phyloP scores from a whole-genome alignment of 2,329 filamentous ascomycete species.

The Herpomyces periplanetae region DNA sequence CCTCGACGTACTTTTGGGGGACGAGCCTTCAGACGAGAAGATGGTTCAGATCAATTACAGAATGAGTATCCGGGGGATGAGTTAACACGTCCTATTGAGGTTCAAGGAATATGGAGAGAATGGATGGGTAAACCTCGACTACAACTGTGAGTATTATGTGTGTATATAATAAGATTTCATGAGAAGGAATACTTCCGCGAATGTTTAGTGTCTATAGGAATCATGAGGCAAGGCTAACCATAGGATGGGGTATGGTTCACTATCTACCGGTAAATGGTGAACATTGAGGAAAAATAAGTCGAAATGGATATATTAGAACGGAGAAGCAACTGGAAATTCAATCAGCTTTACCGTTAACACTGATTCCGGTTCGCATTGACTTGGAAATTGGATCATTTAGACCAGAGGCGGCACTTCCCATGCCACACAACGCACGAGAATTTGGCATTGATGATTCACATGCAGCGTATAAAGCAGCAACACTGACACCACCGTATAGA shows the following conservation, averaged over 20 bases:
- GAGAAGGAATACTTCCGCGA: no score
- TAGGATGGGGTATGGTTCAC: no score
- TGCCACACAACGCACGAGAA: constrained; percentile 16
- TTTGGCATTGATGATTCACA: constrained; percentile 25
- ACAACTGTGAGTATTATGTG: constrained; percentile 10
- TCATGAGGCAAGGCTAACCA: no score
- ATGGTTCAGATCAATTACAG: constrained; percentile 16
- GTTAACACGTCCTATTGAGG: constrained; percentile 29
- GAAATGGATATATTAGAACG: no score
- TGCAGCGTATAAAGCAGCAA: constrained; percentile 38
- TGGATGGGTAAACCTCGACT: constrained; percentile 45
- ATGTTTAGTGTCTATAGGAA: no score
- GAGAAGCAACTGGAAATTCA: constrained; percentile 21
- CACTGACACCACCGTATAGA: constrained; percentile 43
- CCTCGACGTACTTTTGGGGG: constrained; percentile 33
- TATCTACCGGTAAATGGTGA: no score
- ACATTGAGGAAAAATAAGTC: no score
- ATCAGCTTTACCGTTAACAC: constrained; percentile 40
- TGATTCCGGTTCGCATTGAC: constrained; percentile 87
- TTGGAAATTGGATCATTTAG: constrained; percentile 48
- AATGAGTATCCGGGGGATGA: constrained; percentile 52
- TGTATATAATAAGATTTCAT: no score
- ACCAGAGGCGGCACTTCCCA: constrained; percentile 21
- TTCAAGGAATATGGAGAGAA: constrained; percentile 70
- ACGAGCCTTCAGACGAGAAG: constrained; percentile 41